These are phyloP conservation scores for Funneliformis geosporum DNA, from an alignment of 192 early-diverging fungal genomes.

Conservation along the genomic window DNA sequence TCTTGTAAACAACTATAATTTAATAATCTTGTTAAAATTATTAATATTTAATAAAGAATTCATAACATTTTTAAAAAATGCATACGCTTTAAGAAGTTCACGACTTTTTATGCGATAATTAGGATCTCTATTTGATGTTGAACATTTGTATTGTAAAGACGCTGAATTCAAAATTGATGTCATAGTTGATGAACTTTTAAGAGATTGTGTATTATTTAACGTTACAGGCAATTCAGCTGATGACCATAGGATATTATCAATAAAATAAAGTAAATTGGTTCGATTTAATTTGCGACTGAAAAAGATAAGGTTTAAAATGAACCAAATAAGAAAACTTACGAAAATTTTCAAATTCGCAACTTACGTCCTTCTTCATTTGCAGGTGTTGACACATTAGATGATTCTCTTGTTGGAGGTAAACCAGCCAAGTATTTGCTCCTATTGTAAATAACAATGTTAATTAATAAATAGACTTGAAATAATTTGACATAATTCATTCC, in stretches of 20 bases:
- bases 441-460: background rate
- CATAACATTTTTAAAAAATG: background rate
- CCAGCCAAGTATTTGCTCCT: constrained; percentile 48
- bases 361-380: constrained; percentile 32
- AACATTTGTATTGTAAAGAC: background rate
- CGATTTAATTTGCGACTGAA: constrained; percentile 3
- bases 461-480: background rate
- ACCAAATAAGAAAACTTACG: constrained; percentile 29
- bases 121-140: constrained; percentile 40
- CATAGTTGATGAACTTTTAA: background rate
- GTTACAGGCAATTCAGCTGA: constrained; percentile 7
- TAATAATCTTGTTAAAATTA: background rate
- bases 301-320: background rate
- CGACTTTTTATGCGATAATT: constrained; percentile 65
- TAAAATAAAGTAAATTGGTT: constrained; percentile 1
- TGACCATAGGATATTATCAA: background rate
- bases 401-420: constrained; percentile 12
- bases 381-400: constrained; percentile 3
- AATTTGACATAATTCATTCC: background rate
- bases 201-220: constrained; percentile 39
- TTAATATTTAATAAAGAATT: background rate
- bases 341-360: constrained; percentile 32
- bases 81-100: constrained; percentile 75
- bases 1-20: constrained; percentile 57
- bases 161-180: background rate